phyloP scores from a whole-genome alignment of 139 green algal species.

The Chlorella sp. region DNA sequence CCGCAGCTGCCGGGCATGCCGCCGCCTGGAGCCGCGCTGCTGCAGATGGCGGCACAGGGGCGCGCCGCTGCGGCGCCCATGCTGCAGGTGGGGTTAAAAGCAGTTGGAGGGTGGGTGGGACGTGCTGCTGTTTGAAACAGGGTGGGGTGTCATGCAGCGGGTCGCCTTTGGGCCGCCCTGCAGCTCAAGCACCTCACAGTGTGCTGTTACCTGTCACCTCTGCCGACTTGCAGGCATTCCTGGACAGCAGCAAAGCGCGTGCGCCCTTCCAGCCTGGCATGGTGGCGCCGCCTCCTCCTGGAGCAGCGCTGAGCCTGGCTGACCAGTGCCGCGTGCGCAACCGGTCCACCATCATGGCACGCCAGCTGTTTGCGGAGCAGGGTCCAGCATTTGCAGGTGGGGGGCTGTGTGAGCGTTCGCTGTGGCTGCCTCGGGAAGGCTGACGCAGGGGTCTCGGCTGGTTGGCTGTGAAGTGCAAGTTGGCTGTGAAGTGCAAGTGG shows the following conservation, averaged over 20 bases:
- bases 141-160: too few species aligned
- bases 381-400: conserved; percentile 69
- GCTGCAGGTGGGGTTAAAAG: conserved; percentile 29
- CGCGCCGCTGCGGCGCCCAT: conserved; percentile 13
- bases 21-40: conserved; percentile 7
- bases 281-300: not conserved
- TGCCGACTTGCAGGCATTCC: conserved; percentile 54
- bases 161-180: not conserved
- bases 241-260: conserved; percentile 65
- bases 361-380: conserved; percentile 79
- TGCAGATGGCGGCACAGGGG: not conserved
- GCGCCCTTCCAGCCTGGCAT: conserved; percentile 32
- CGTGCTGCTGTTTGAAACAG: not conserved
- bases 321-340: conserved; percentile 76
- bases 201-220: not conserved
- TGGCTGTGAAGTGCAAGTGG: too few species aligned
- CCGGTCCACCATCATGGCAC: conserved; percentile 81
- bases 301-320: conserved; percentile 30
- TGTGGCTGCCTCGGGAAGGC: not conserved
- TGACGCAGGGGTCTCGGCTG: not conserved
- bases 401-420: not conserved
- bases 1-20: not conserved
- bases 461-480: too few species aligned
- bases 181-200: not conserved
- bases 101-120: not conserved